A percentile compares a stretch with the other conserved stretches of the same genome.
phyloP scores from a whole-genome alignment of 1,139 yeast genomes.

The Saccharomycopsis crataegensis region DNA sequence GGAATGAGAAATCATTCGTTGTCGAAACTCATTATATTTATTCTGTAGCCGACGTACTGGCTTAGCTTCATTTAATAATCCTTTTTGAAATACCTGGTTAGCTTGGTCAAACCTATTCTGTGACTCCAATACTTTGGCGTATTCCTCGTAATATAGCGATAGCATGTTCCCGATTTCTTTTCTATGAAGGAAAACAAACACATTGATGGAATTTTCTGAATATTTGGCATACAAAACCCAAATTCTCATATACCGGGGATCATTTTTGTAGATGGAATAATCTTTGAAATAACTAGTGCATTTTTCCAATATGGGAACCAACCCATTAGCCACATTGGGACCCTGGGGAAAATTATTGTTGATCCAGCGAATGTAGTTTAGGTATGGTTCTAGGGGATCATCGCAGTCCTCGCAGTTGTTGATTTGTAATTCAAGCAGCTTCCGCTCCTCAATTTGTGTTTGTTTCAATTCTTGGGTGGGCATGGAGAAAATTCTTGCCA shows the following conservation, averaged over 20 bases:
- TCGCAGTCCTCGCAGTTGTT: constrained; percentile 52
- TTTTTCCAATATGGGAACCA: constrained; percentile 58
- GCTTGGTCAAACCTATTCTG: constrained; percentile 53
- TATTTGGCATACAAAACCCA: constrained; percentile 75
- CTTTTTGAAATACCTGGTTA: constrained; percentile 51
- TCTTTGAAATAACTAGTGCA: constrained; percentile 69
- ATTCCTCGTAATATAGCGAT: constrained; percentile 74
- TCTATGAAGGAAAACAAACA: constrained; percentile 65
- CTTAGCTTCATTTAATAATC: constrained; percentile 53
- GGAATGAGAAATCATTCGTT: constrained; percentile 27
- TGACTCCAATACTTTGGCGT: constrained; percentile 59
- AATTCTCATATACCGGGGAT: constrained; percentile 66
- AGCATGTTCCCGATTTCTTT: constrained; percentile 64
- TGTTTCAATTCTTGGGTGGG: constrained; percentile 28
- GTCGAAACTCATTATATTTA: constrained; percentile 42
- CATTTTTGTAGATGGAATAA: constrained; percentile 62
- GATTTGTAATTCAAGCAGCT: constrained; percentile 38
- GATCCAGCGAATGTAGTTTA: constrained; percentile 71
- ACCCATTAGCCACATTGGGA: constrained; percentile 55
- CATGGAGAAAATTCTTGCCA: constrained; percentile 40
- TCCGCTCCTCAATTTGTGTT: constrained; percentile 31
- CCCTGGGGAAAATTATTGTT: constrained; percentile 68
- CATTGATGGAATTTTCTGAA: constrained; percentile 64
- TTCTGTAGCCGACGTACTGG: constrained; percentile 51
- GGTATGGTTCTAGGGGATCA: constrained; percentile 71